These are phyloP conservation scores for Talaromyces sp. DNA, from an alignment of 2,329 filamentous ascomycete genomes.

Conservation along the genomic window DNA sequence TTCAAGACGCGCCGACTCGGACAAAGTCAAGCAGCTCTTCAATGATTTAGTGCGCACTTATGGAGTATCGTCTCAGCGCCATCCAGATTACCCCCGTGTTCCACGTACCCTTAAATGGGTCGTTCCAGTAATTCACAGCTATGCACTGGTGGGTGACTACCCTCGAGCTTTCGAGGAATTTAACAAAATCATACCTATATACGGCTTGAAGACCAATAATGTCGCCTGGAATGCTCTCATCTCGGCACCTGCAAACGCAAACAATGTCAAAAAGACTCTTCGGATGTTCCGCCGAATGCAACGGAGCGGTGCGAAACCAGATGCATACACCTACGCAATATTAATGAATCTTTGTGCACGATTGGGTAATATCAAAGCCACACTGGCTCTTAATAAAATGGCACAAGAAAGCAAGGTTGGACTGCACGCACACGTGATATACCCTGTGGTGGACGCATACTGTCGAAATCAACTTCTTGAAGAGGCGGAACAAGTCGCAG, in stretches of 20 bases:
- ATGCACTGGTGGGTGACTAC: conserved; percentile 64
- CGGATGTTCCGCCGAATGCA: conserved; percentile 59
- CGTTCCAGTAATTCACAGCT: conserved; percentile 62
- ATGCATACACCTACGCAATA: conserved; percentile 62
- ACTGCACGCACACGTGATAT: conserved; percentile 54
- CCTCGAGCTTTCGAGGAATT: conserved; percentile 57
- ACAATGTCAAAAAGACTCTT: conserved; percentile 63
- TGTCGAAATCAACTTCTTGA: conserved; percentile 51
- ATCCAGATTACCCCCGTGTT: conserved; percentile 1
- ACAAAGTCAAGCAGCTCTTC: conserved; percentile 41
- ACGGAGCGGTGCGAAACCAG: conserved; percentile 46
- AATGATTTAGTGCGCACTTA: conserved; percentile 34
- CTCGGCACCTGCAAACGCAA: conserved; percentile 60
- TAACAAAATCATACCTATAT: conserved; percentile 52
- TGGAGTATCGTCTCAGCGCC: conserved; percentile 19
- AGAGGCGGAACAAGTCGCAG: conserved; percentile 56
- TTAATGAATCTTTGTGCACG: conserved; percentile 67
- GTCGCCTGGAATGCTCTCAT: conserved; percentile 73
- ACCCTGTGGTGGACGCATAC: conserved; percentile 63
- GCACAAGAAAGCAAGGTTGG: conserved; percentile 52
- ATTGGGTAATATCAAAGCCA: conserved; percentile 67
- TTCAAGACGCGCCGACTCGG: conserved; percentile 42
- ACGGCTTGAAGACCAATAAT: conserved; percentile 52
- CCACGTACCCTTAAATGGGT: conserved; percentile 25
- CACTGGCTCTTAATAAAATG: conserved; percentile 59